Percentiles rank a stretch among this genome's conserved stretches.
Evolutionary conservation across 805 yeast genomes (phyloP).

Genomic region (Barnettozyma sp.): DNA sequence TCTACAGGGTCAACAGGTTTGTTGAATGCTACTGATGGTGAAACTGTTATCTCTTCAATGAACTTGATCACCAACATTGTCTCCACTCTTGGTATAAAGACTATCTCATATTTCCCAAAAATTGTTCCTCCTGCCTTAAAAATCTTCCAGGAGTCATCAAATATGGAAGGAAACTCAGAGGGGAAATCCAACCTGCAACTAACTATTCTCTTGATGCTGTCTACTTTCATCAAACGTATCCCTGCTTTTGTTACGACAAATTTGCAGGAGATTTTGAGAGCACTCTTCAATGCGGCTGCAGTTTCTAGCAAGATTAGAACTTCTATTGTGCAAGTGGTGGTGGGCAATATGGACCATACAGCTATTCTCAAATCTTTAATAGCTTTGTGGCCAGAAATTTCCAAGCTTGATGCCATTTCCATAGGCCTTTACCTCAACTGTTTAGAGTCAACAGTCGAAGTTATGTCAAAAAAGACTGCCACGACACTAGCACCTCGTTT

Average conservation of each 20-base stretch:
- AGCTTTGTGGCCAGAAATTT: slow-evolving; percentile 50
- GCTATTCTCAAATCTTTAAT: slow-evolving; percentile 56
- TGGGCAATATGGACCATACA: slow-evolving; percentile 60
- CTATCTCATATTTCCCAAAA: slow-evolving; percentile 78
- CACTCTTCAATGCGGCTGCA: slow-evolving; percentile 48
- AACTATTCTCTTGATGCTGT: slow-evolving; percentile 61
- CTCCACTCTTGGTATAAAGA: slow-evolving; percentile 74
- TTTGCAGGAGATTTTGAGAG: slow-evolving; percentile 52
- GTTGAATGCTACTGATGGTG: slow-evolving; percentile 45
- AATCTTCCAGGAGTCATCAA: slow-evolving; percentile 39
- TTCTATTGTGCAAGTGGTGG: slow-evolving; percentile 53
- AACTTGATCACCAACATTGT: slow-evolving; percentile 65
- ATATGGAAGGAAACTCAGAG: slow-evolving; percentile 20
- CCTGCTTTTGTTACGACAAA: slow-evolving; percentile 79
- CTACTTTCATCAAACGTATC: slow-evolving; percentile 71
- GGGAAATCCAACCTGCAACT: slow-evolving; percentile 46
- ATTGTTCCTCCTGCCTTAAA: slow-evolving; percentile 69
- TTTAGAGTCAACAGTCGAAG: slow-evolving; percentile 59
- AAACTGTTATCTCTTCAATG: slow-evolving; percentile 65
- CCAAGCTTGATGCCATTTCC: slow-evolving; percentile 35
- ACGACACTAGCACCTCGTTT: slow-evolving; percentile 61
- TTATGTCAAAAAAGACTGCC: slow-evolving; percentile 67
- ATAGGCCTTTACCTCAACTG: slow-evolving; percentile 66
- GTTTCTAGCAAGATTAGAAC: slow-evolving; percentile 57
- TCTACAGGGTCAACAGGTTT: slow-evolving; percentile 51